phyloP scores from a whole-genome alignment of 805 yeast species.

The Kazachstania kunashirensis region DNA sequence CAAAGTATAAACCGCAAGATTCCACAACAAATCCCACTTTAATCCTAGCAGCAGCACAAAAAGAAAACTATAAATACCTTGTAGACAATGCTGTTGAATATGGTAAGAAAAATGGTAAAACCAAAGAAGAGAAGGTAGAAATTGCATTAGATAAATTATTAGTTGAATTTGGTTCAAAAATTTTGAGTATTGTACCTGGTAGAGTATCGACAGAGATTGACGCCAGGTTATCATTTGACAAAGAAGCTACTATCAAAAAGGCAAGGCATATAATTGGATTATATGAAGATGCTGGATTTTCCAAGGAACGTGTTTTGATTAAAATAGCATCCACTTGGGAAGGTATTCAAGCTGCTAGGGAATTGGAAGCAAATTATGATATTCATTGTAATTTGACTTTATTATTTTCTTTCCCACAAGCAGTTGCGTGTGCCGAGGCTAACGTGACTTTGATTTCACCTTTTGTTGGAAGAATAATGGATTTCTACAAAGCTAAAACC shows the following conservation, averaged over 20 bases:
- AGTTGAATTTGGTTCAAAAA: slow-evolving; percentile 91
- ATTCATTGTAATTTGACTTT: slow-evolving; percentile 92
- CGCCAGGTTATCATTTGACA: slow-evolving; percentile 93
- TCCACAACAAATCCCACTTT: slow-evolving; percentile 98
- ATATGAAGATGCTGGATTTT: slow-evolving; percentile 74
- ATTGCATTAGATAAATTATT: slow-evolving; percentile 81
- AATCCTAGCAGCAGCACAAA: slow-evolving; percentile 88
- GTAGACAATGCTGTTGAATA: slow-evolving; percentile 81
- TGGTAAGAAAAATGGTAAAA: slow-evolving; percentile 54
- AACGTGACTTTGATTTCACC: slow-evolving; percentile 91
- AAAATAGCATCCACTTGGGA: slow-evolving; percentile 97
- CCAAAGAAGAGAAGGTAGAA: slow-evolving; percentile 49
- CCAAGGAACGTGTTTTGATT: slow-evolving; percentile 81
- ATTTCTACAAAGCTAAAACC: slow-evolving; percentile 91
- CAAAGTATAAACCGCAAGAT: slow-evolving; percentile 95
- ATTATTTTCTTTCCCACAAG: slow-evolving; percentile 89
- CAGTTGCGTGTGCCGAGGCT: slow-evolving; percentile 98
- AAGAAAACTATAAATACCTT: slow-evolving; percentile 75
- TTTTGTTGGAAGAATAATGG: slow-evolving; percentile 96
- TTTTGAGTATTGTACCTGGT: slow-evolving; percentile 90
- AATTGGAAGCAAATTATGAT: slow-evolving; percentile 78
- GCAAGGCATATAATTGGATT: slow-evolving; percentile 80
- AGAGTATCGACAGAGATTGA: slow-evolving; percentile 98
- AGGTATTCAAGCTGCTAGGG: slow-evolving; percentile 97
- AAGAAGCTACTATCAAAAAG: slow-evolving; percentile 83